Conservation (phyloP, 495 filamentous ascomycete species). For the Aspergillus nanangensis region DNA sequence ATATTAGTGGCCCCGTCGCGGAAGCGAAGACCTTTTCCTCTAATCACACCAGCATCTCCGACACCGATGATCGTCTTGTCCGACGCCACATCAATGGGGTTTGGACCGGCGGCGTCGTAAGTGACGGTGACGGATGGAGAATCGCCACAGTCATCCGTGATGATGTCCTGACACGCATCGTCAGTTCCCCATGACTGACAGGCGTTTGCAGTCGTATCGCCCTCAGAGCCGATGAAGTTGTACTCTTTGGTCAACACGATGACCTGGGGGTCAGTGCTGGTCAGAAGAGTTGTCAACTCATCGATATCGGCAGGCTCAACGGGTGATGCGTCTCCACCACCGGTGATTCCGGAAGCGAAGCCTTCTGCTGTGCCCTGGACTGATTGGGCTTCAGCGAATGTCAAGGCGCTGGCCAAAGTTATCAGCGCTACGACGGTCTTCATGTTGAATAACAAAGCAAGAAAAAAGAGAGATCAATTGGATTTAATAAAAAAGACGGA, state of each 20-base stretch:
- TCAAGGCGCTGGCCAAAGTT: too few relatives aligned
- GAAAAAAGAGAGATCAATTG: too few relatives aligned
- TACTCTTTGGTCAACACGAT: conserved; percentile 35
- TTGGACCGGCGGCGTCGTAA: conserved; percentile 17
- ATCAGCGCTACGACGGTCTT: too few relatives aligned
- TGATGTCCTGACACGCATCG: conserved; percentile 4
- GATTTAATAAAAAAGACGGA: too few relatives aligned
- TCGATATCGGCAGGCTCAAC: not conserved
- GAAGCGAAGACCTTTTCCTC: conserved; percentile 24
- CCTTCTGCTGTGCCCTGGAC: conserved; percentile 3
- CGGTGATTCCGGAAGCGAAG: not conserved
- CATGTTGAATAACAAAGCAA: too few relatives aligned
- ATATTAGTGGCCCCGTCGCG: conserved; percentile 17
- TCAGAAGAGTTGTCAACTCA: conserved; percentile 9
- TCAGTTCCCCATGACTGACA: conserved; percentile 4
- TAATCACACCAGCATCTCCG: conserved; percentile 19
- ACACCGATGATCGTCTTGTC: conserved; percentile 24
- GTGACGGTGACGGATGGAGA: not conserved
- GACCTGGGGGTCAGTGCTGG: conserved; percentile 30
- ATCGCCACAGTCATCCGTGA: conserved; percentile 2
- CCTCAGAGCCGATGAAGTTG: conserved; percentile 34
- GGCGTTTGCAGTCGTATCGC: conserved; percentile 17
- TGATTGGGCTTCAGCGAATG: not conserved
- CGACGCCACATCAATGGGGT: conserved; percentile 16
- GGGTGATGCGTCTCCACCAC: not conserved